phyloP scores from a whole-genome alignment of 2,329 filamentous ascomycete genomes.

The Trichophyton equinum region DNA sequence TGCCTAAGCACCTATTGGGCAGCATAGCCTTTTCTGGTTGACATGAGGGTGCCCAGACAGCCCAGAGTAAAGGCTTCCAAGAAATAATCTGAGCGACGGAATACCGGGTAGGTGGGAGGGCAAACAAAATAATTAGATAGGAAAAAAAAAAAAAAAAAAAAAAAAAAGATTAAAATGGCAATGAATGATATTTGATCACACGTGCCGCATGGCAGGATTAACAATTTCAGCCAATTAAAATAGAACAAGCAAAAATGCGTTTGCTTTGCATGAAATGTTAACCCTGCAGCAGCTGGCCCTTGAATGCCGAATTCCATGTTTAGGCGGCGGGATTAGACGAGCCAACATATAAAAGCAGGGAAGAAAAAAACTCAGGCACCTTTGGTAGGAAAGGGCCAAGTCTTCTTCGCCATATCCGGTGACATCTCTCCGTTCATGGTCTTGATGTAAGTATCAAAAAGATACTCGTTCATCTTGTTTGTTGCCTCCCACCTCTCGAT shows the following conservation, averaged over 20 bases:
- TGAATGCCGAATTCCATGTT: not conserved
- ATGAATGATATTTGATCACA: not conserved
- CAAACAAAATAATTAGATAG: too few species aligned
- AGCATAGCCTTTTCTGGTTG: not conserved
- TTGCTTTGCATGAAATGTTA: not conserved
- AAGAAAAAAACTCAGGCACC: not conserved
- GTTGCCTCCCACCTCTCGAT: slow-evolving; percentile 11
- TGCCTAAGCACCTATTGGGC: too few species aligned
- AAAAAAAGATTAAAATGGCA: too few species aligned
- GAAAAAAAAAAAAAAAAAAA: too few species aligned
- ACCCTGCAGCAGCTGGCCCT: not conserved
- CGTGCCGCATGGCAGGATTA: not conserved
- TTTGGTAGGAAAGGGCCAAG: slow-evolving; percentile 11
- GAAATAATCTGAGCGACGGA: too few species aligned
- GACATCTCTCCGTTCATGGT: too few species aligned
- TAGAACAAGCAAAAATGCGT: not conserved
- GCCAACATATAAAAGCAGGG: not conserved
- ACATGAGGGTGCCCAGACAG: not conserved
- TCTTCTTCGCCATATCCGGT: too few species aligned
- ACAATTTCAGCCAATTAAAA: not conserved
- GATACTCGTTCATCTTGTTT: slow-evolving; percentile 13
- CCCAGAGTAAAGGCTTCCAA: too few species aligned
- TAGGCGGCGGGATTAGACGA: not conserved
- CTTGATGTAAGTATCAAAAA: too few species aligned
- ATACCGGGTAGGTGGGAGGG: too few species aligned